phyloP scores from a whole-genome alignment of 257 asterid genomes.

The Verbena officinalis region DNA sequence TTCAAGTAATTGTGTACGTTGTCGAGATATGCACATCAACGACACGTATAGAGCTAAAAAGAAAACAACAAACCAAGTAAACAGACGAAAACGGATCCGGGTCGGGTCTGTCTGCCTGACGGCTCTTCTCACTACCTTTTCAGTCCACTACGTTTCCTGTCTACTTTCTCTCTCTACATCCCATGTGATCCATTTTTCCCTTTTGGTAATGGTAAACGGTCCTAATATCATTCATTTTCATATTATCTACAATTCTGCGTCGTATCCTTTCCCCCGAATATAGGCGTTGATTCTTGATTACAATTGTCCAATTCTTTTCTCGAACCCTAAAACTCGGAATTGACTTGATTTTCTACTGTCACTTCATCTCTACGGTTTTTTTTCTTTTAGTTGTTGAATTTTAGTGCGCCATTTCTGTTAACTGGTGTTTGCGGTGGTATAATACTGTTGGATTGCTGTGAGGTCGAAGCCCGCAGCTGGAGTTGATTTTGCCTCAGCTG shows the following conservation, averaged over 20 bases:
- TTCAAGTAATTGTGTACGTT: slow-evolving; percentile 41
- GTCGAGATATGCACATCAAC: slow-evolving; percentile 31
- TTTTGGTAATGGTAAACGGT: slow-evolving; percentile 34
- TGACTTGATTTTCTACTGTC: slow-evolving; percentile 30
- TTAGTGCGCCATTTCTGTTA: neutral
- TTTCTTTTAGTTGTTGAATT: slow-evolving; percentile 4
- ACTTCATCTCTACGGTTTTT: slow-evolving; percentile 11
- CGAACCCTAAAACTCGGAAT: slow-evolving; percentile 17
- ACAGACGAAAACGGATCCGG: slow-evolving; percentile 37
- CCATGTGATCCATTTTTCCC: slow-evolving; percentile 40
- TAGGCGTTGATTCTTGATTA: slow-evolving; percentile 1
- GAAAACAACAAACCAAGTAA: slow-evolving; percentile 15
- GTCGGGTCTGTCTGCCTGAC: slow-evolving; percentile 40
- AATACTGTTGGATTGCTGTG: slow-evolving; percentile 41
- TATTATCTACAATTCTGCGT: slow-evolving; percentile 35
- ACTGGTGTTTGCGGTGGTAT: slow-evolving; percentile 1
- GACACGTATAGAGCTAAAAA: slow-evolving; percentile 2
- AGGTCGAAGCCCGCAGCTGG: slow-evolving; percentile 24
- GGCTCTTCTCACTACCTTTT: slow-evolving; percentile 35
- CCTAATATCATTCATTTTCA: slow-evolving; percentile 37
- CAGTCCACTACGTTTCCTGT: slow-evolving; percentile 51
- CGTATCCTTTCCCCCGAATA: slow-evolving; percentile 4
- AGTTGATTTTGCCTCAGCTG: slow-evolving; percentile 15
- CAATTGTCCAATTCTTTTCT: slow-evolving; percentile 8
- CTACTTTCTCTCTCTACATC: slow-evolving; percentile 29